phyloP scores from a whole-genome alignment of 495 filamentous ascomycete genomes.

The Filosporella fistucella region DNA sequence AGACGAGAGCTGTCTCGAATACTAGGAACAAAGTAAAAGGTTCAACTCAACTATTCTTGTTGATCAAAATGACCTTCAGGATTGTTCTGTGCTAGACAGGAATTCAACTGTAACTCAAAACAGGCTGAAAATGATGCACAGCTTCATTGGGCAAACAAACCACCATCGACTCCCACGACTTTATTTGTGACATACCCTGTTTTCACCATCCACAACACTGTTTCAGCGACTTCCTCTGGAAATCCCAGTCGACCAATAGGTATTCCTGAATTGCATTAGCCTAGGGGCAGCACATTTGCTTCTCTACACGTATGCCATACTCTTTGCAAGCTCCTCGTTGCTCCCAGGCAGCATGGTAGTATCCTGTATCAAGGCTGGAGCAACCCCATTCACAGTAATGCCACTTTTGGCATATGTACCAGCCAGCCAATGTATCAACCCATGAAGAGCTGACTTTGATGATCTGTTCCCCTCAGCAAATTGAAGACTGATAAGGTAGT shows the following conservation, averaged over 20 bases:
- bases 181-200: conserved; percentile 69
- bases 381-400: conserved; percentile 73
- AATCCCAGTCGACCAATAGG: conserved; percentile 59
- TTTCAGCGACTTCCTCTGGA: conserved; percentile 65
- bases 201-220: conserved; percentile 60
- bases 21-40: no score
- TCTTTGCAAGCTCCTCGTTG: conserved; percentile 29
- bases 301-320: conserved; percentile 11
- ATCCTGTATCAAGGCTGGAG: conserved; percentile 69
- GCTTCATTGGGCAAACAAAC: conserved; percentile 28
- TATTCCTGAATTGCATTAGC: conserved; percentile 31
- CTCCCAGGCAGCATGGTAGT: conserved; percentile 60
- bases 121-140: neutral
- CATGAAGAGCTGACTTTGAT: conserved; percentile 62
- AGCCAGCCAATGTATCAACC: conserved; percentile 40
- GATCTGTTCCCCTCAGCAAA: conserved; percentile 33
- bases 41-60: no score
- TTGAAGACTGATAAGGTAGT: neutral
- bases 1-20: no score
- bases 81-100: no score
- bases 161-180: conserved; percentile 53
- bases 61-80: no score
- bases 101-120: no score
- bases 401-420: conserved; percentile 30
- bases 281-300: conserved; percentile 1